Evolutionary conservation across 2,329 filamentous ascomycete genomes (phyloP).

Genomic region (Acrocalymma vagum): DNA sequence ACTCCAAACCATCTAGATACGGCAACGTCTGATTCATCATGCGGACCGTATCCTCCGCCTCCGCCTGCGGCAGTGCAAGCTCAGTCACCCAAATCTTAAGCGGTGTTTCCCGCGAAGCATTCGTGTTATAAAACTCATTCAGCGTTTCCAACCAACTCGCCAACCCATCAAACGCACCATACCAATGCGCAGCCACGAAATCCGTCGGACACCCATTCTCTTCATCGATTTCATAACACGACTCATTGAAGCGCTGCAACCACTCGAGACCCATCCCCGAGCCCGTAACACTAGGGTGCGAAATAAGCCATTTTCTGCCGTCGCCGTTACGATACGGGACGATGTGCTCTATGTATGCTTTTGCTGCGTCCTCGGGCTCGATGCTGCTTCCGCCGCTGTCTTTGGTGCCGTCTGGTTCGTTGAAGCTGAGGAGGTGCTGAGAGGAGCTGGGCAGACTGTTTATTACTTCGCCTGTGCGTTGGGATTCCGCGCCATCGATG

Average conservation of each 20-base stretch:
- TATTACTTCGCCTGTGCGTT: slow-evolving; percentile 67
- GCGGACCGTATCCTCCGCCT: slow-evolving; percentile 64
- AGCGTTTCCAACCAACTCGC: slow-evolving; percentile 72
- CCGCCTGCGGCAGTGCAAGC: slow-evolving; percentile 69
- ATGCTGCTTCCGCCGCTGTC: slow-evolving; percentile 71
- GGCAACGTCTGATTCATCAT: slow-evolving; percentile 76
- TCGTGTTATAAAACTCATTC: slow-evolving; percentile 56
- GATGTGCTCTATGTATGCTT: slow-evolving; percentile 76
- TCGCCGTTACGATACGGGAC: slow-evolving; percentile 70
- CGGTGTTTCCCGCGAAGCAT: slow-evolving; percentile 56
- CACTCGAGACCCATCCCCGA: slow-evolving; percentile 69
- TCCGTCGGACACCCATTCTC: slow-evolving; percentile 57
- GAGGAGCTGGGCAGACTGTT: slow-evolving; percentile 63
- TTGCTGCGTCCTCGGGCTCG: slow-evolving; percentile 68
- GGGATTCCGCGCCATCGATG: slow-evolving; percentile 49
- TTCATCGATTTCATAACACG: slow-evolving; percentile 54
- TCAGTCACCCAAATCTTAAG: slow-evolving; percentile 78
- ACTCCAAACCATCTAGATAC: slow-evolving; percentile 71
- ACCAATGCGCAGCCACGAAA: slow-evolving; percentile 63
- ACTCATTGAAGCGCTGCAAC: slow-evolving; percentile 72
- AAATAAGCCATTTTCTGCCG: slow-evolving; percentile 66
- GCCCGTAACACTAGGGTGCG: slow-evolving; percentile 75
- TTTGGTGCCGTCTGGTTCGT: slow-evolving; percentile 75
- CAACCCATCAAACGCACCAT: slow-evolving; percentile 73
- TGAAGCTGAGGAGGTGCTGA: slow-evolving; percentile 77